Evolutionary conservation across 1,284 basidiomycete genomes (phyloP).

Genomic region (Phenoliferia sp.): DNA sequence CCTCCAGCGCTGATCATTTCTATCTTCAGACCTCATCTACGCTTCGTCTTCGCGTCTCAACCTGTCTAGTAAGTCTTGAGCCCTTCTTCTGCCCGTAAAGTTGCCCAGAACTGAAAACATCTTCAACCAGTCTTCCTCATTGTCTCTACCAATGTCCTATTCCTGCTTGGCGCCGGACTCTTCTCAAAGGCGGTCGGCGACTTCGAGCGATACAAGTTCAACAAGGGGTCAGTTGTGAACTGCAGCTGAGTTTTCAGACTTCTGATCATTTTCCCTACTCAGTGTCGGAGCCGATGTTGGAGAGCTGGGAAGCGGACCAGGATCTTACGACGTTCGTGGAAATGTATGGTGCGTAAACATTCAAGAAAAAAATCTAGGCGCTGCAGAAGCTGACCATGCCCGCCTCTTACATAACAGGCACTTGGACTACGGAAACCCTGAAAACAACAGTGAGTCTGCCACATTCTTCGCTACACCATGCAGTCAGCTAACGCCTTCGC

Average conservation of each 20-base stretch:
- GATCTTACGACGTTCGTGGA: constrained; percentile 66
- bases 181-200: constrained; percentile 67
- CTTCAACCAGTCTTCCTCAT: constrained; percentile 60
- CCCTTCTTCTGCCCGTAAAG: constrained; percentile 59
- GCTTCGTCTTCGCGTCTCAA: constrained; percentile 53
- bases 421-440: constrained; percentile 55
- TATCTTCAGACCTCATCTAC: constrained; percentile 27
- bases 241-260: too few relatives aligned
- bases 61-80: constrained; percentile 47
- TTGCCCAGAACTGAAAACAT: constrained; percentile 46
- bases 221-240: constrained; percentile 52
- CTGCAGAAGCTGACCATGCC: background rate
- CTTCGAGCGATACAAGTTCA: constrained; percentile 55
- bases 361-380: too few relatives aligned
- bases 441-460: constrained; percentile 34
- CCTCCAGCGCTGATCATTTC: constrained; percentile 56
- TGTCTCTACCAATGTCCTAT: constrained; percentile 78
- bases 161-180: constrained; percentile 86
- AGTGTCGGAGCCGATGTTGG: constrained; percentile 69
- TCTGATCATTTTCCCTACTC: background rate
- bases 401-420: too few relatives aligned
- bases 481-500: background rate
- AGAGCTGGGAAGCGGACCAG: constrained; percentile 75
- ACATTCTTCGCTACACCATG: constrained; percentile 15
- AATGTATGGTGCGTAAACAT: constrained; percentile 64